A percentile compares a stretch with the other conserved stretches of the same genome.
Conservation (phyloP, 768 basidiomycete genomes). For the Psilocybe cyanescens region DNA sequence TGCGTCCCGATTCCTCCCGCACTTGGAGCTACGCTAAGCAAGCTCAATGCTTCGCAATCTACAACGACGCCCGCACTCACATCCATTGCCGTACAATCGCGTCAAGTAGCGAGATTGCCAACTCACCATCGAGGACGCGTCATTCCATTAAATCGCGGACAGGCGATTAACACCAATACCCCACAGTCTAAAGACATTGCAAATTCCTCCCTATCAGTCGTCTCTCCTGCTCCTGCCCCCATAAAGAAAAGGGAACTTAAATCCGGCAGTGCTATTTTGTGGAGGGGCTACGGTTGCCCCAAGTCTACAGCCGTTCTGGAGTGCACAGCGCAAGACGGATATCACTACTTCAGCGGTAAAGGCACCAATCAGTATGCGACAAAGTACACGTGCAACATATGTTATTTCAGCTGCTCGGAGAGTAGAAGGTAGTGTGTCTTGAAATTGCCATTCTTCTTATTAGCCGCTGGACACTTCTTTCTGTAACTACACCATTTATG, state of each 20-base stretch:
- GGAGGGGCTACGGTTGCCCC: constrained; percentile 11
- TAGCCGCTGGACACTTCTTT: too few species aligned
- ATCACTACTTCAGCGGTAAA: constrained; percentile 14
- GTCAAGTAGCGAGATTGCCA: background rate
- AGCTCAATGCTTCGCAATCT: background rate
- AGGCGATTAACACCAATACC: too few species aligned
- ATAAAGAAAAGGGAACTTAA: background rate
- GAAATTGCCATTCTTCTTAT: too few species aligned
- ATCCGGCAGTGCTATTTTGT: constrained; percentile 9
- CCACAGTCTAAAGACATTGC: too few species aligned
- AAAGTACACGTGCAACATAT: constrained; percentile 11
- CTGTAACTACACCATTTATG: too few species aligned
- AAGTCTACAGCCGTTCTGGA: constrained; percentile 8
- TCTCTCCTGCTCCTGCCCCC: background rate
- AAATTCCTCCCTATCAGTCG: background rate
- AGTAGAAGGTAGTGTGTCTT: background rate
- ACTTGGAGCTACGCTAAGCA: background rate
- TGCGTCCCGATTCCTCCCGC: background rate
- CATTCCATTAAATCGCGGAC: background rate
- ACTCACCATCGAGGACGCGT: too few species aligned
- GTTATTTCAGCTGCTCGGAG: background rate
- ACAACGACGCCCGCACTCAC: background rate
- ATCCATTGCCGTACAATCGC: background rate
- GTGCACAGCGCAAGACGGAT: constrained; percentile 10
- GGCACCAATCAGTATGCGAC: constrained; percentile 15